phyloP scores from a whole-genome alignment of 768 basidiomycete genomes.

The Suillus subaureus region DNA sequence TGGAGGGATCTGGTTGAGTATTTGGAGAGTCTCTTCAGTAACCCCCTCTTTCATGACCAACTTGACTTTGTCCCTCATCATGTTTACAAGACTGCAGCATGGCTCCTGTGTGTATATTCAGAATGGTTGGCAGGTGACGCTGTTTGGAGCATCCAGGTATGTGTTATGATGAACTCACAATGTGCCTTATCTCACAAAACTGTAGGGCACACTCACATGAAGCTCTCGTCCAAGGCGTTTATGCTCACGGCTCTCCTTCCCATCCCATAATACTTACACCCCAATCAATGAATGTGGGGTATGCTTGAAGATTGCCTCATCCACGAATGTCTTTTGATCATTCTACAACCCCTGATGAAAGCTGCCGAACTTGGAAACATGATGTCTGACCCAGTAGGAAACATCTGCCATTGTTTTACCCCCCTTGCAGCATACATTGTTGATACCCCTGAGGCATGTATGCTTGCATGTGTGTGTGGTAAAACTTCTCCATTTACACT shows the following conservation, averaged over 20 bases:
- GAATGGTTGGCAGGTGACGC: no score
- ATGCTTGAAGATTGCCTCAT: neutral
- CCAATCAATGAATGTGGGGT: neutral
- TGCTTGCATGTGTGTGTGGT: neutral
- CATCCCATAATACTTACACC: neutral
- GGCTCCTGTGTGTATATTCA: no score
- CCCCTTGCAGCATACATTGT: neutral
- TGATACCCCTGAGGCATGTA: neutral
- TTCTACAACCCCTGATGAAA: neutral
- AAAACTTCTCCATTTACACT: neutral
- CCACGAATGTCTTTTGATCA: neutral
- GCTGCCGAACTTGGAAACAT: neutral
- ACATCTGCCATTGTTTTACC: neutral
- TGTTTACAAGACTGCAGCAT: no score
- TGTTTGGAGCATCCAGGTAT: no score
- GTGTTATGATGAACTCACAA: no score
- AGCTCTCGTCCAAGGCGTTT: neutral
- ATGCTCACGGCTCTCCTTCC: neutral
- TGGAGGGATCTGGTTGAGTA: no score
- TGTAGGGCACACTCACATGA: neutral
- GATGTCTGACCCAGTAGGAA: neutral
- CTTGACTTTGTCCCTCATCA: no score
- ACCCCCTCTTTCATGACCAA: no score
- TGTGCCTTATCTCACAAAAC: no score
- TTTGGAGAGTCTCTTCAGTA: no score